Percentiles rank a stretch among this genome's conserved stretches.
These are phyloP conservation scores for Aaosphaeria pasadenensis DNA, from an alignment of 2,329 filamentous ascomycete species.

Conservation along the genomic window DNA sequence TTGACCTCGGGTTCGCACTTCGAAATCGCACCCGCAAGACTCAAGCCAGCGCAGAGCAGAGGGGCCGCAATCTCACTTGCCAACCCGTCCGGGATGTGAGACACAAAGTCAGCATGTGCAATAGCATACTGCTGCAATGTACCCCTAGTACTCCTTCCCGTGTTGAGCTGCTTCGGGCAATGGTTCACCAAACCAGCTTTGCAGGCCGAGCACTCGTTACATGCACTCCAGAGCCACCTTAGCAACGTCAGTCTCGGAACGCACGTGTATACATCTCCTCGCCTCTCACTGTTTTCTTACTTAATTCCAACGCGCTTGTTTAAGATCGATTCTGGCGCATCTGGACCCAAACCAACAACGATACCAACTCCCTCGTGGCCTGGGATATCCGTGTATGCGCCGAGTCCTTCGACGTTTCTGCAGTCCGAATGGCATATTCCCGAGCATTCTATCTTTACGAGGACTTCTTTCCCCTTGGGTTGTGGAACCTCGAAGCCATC, in stretches of 20 bases:
- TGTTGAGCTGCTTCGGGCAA: conserved; percentile 43
- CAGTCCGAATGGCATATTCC: conserved; percentile 50
- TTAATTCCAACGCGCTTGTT: conserved; percentile 43
- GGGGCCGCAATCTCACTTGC: conserved; percentile 36
- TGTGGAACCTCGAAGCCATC: conserved; percentile 35
- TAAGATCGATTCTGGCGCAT: conserved; percentile 23
- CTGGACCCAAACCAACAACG: conserved; percentile 36
- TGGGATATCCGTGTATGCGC: conserved; percentile 45
- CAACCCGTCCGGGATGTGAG: conserved; percentile 33
- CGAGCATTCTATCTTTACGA: conserved; percentile 47
- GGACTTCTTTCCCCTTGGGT: conserved; percentile 40
- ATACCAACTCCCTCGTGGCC: conserved; percentile 48
- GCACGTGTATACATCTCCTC: not conserved
- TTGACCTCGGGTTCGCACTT: conserved; percentile 73
- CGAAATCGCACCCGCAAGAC: conserved; percentile 79
- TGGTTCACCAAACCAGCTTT: conserved; percentile 38
- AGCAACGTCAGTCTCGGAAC: not conserved
- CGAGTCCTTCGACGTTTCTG: conserved; percentile 43
- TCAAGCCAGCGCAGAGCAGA: conserved; percentile 34
- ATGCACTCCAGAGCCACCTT: conserved; percentile 44
- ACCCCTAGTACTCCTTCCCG: conserved; percentile 36
- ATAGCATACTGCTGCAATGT: conserved; percentile 36
- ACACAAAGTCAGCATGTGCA: conserved; percentile 30
- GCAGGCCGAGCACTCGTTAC: conserved; percentile 38
- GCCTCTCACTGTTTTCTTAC: not conserved